These are phyloP conservation scores for Podaxis sp. DNA, from an alignment of 768 basidiomycete genomes.

Conservation along the genomic window DNA sequence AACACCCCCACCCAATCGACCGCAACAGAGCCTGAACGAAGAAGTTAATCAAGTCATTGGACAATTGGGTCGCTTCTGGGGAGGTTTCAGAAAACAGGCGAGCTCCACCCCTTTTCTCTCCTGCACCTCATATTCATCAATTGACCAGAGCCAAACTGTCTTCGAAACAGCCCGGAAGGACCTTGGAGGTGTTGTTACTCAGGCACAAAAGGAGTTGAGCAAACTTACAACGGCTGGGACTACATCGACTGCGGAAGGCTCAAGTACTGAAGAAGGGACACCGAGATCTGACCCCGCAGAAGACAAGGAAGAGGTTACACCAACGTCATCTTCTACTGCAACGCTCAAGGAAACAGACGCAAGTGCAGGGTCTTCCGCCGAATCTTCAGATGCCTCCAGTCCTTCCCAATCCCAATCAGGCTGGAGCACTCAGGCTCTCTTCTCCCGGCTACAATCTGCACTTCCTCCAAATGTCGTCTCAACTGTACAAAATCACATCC, in stretches of 20 bases:
- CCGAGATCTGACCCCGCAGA: background rate
- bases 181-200: slow-evolving; percentile 63
- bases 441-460: slow-evolving; percentile 68
- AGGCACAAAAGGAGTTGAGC: slow-evolving; percentile 74
- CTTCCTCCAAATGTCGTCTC: slow-evolving; percentile 72
- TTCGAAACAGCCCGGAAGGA: slow-evolving; percentile 71
- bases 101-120: slow-evolving; percentile 17
- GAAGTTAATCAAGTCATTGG: slow-evolving; percentile 88
- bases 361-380: background rate
- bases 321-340: slow-evolving; percentile 12
- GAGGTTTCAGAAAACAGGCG: slow-evolving; percentile 86
- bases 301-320: slow-evolving; percentile 1
- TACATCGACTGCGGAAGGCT: background rate
- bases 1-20: slow-evolving; percentile 29
- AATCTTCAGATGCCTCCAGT: background rate
- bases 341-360: slow-evolving; percentile 8
- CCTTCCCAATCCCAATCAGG: slow-evolving; percentile 17
- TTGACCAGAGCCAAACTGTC: slow-evolving; percentile 59
- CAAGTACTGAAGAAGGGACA: background rate
- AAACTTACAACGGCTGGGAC: slow-evolving; percentile 38
- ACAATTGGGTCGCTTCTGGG: slow-evolving; percentile 86
- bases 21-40: slow-evolving; percentile 60
- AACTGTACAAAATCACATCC: slow-evolving; percentile 63
- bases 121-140: background rate
- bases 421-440: slow-evolving; percentile 39